A percentile compares a stretch with the other conserved stretches of the same genome.
phyloP scores from a whole-genome alignment of 768 basidiomycete genomes.

The Austroboletus eburneus region DNA sequence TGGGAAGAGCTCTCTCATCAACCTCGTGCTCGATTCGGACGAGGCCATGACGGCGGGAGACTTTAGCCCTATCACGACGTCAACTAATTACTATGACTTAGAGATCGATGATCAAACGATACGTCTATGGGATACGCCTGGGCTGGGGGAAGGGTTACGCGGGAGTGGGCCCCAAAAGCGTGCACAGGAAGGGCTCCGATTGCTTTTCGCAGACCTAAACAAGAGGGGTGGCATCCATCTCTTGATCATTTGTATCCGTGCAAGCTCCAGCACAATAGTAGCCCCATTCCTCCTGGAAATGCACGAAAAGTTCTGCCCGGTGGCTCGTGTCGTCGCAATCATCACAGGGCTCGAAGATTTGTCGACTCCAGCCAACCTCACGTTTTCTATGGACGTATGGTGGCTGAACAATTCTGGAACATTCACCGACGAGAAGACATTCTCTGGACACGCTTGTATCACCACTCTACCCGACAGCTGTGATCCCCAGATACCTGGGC shows the following conservation, averaged over 20 bases:
- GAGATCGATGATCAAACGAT: slow-evolving; percentile 9
- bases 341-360: slow-evolving; percentile 30
- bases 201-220: slow-evolving; percentile 19
- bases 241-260: slow-evolving; percentile 25
- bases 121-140: slow-evolving; percentile 30
- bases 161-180: slow-evolving; percentile 17
- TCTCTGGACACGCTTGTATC: slow-evolving; percentile 36
- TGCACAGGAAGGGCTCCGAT: slow-evolving; percentile 17
- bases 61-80: slow-evolving; percentile 16
- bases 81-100: slow-evolving; percentile 11
- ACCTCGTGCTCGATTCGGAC: slow-evolving; percentile 23
- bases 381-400: slow-evolving; percentile 34
- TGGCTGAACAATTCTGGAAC: slow-evolving; percentile 30
- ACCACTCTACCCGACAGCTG: slow-evolving; percentile 27
- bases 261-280: slow-evolving; percentile 12
- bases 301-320: slow-evolving; percentile 12
- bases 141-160: slow-evolving; percentile 22
- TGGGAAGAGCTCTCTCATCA: slow-evolving; percentile 28
- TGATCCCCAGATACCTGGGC: slow-evolving; percentile 18
- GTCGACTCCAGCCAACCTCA: slow-evolving; percentile 8
- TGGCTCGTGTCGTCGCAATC: slow-evolving; percentile 24
- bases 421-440: slow-evolving; percentile 30
- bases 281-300: slow-evolving; percentile 12
- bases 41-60: slow-evolving; percentile 15
- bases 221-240: slow-evolving; percentile 23